Percentiles rank a stretch among this genome's conserved stretches.
phyloP scores from a whole-genome alignment of 129 eudicot species.

The Lactuca sativa region DNA sequence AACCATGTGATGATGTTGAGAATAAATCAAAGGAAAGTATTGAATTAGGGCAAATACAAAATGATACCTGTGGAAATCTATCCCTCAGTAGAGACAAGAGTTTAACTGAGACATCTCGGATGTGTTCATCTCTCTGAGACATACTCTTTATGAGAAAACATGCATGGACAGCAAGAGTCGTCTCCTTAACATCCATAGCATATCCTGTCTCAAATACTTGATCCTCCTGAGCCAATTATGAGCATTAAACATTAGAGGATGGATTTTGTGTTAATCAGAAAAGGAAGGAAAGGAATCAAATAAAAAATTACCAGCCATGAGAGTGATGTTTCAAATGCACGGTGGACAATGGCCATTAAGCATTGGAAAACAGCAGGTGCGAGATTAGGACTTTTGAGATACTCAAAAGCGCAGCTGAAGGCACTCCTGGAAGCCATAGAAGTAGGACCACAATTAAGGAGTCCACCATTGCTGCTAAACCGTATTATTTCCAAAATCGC shows the following conservation, averaged over 20 bases:
- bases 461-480: conserved; percentile 98
- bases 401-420: conserved; percentile 95
- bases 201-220: conserved; percentile 79
- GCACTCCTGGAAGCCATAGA: conserved; percentile 88
- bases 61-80: conserved; percentile 84
- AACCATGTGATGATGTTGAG: conserved; percentile 18
- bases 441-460: conserved; percentile 70
- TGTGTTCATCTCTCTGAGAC: conserved; percentile 93
- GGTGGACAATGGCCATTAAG: conserved; percentile 87
- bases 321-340: conserved; percentile 82
- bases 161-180: conserved; percentile 78
- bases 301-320: conserved; percentile 73
- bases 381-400: conserved; percentile 89
- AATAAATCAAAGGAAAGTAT: background rate
- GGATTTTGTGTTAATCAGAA: background rate
- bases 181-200: conserved; percentile 68
- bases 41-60: background rate
- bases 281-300: background rate
- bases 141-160: conserved; percentile 82
- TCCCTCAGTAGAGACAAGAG: conserved; percentile 83
- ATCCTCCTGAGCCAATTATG: conserved; percentile 59
- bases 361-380: conserved; percentile 93
- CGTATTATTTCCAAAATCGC: conserved; percentile 92
- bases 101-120: conserved; percentile 75
- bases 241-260: background rate